Evolutionary conservation across 805 yeast genomes (phyloP), one percentile per base, ranked within the genome.

Genomic region (Saitoella complicata): DNA sequence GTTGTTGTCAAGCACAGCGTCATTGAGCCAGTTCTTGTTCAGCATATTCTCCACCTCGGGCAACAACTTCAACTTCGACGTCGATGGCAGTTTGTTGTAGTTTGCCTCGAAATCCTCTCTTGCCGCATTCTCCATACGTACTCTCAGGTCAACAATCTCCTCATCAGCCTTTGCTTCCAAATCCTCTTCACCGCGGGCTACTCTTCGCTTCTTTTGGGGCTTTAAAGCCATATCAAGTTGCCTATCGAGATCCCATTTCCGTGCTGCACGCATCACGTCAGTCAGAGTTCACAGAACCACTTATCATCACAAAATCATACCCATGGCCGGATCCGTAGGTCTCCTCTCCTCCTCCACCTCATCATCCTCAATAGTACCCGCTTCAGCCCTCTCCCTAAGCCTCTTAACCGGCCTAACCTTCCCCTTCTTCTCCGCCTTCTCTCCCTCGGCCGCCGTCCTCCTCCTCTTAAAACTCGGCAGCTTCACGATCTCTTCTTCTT

Each of bases 131-230:
- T 86, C 82, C 99, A 91, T 91, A 61, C 75, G 76, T 54, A 80
- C 86, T 52, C 93, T 83, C 53, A 91, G 69, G 49, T 72, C 71
- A 44, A 84, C 76, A 51, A 91, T 83, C 48, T 75, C 73, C 58
- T 87, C 96, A 68, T 91, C 99, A 59, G 87, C 93, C 79, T 84
- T 80, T 56, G 85, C 79, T 59, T 93, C 97, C 52, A 91, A 66
- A 64, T 91, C 98, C 57, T 85, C 94, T 54, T 91, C 97, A 55
- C 82, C 88, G 41, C 80, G 75, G 60, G 71, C 70, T 54, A 80
- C 76, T 47, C 79, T 70, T 44, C 52, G 51, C 46, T 53, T 55
- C 50, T 72, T 71, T 12, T 72, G 70, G 13, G 79, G 72, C 60
- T 82, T 83, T 49, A 88, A 63, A 1, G 94, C 79, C 38, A 76